These are phyloP conservation scores for Nigrospora oryzae DNA, from an alignment of 2,329 filamentous ascomycete species.

Conservation along the genomic window DNA sequence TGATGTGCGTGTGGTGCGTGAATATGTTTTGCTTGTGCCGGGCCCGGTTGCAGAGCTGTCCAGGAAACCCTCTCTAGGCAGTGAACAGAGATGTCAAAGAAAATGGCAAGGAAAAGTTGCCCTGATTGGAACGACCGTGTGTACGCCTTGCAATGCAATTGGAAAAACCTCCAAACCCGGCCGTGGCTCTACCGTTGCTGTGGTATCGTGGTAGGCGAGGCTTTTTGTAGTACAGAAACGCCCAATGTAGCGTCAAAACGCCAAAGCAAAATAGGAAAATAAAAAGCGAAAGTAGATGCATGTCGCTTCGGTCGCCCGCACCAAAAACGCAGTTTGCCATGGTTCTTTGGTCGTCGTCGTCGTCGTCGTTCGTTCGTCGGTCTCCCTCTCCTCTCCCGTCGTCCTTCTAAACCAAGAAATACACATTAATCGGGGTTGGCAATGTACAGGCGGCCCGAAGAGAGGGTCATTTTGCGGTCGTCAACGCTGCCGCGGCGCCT, in stretches of 20 bases:
- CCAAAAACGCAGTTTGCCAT: too few relatives aligned
- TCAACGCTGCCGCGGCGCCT: constrained; percentile 74
- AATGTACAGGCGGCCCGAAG: constrained; percentile 67
- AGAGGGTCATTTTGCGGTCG: constrained; percentile 71
- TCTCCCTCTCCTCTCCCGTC: not conserved
- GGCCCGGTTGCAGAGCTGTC: too few relatives aligned
- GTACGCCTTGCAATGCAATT: constrained; percentile 3
- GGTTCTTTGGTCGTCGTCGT: not conserved
- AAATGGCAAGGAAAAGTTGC: too few relatives aligned
- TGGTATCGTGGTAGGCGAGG: constrained; percentile 2
- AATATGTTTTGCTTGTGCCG: too few relatives aligned
- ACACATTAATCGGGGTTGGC: constrained; percentile 65
- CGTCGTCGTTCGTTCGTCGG: not conserved
- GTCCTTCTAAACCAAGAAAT: not conserved
- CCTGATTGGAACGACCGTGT: constrained; percentile 1
- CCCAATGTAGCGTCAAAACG: not conserved
- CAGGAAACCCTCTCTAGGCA: too few relatives aligned
- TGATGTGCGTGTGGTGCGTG: too few relatives aligned
- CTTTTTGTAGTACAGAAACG: not conserved
- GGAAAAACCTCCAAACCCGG: constrained; percentile 3
- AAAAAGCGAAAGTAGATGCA: constrained; percentile 1
- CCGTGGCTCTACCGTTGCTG: constrained; percentile 1
- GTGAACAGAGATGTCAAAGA: too few relatives aligned
- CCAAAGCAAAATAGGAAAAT: not conserved
- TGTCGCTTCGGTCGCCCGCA: too few relatives aligned